Evolutionary conservation across 805 yeast species (phyloP).

Genomic region (Wickerhamiella slavikovae): DNA sequence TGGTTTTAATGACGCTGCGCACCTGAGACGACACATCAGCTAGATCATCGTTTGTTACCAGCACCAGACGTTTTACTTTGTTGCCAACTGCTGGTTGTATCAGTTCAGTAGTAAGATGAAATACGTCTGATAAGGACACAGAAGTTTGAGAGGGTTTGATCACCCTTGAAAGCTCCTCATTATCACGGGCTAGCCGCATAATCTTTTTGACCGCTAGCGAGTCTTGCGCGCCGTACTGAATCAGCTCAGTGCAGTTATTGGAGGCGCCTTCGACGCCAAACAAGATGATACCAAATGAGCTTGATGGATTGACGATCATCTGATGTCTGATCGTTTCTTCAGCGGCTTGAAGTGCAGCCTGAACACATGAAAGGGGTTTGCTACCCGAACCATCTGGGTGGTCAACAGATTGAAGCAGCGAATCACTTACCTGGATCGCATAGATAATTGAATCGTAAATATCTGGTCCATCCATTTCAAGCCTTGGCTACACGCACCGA

Average conservation of each 20-base stretch:
- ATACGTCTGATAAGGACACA: conserved; percentile 3
- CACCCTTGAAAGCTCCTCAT: background rate
- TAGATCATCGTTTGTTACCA: conserved; percentile 9
- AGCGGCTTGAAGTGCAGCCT: conserved; percentile 27
- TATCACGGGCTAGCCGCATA: conserved; percentile 5
- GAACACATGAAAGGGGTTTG: conserved; percentile 6
- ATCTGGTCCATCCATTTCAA: no score
- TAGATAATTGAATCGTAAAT: conserved; percentile 19
- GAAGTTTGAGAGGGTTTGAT: conserved; percentile 3
- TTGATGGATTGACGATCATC: conserved; percentile 40
- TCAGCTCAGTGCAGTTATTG: conserved; percentile 12
- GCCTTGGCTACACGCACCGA: no score
- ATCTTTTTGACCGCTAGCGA: conserved; percentile 7
- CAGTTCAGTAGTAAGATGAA: conserved; percentile 2
- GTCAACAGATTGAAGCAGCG: conserved; percentile 14
- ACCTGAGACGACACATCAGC: conserved; percentile 2
- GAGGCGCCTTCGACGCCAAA: conserved; percentile 16
- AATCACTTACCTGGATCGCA: conserved; percentile 17
- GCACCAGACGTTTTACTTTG: conserved; percentile 6
- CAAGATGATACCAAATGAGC: conserved; percentile 60
- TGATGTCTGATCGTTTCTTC: conserved; percentile 43
- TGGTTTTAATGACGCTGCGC: conserved; percentile 11
- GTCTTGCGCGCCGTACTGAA: conserved; percentile 7
- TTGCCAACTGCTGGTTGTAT: conserved; percentile 6
- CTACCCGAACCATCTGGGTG: conserved; percentile 1